Evolutionary conservation across 169 alveolate genomes (phyloP), one percentile per base, ranked within the genome.

Genomic region (Eimeria necatrix): DNA sequence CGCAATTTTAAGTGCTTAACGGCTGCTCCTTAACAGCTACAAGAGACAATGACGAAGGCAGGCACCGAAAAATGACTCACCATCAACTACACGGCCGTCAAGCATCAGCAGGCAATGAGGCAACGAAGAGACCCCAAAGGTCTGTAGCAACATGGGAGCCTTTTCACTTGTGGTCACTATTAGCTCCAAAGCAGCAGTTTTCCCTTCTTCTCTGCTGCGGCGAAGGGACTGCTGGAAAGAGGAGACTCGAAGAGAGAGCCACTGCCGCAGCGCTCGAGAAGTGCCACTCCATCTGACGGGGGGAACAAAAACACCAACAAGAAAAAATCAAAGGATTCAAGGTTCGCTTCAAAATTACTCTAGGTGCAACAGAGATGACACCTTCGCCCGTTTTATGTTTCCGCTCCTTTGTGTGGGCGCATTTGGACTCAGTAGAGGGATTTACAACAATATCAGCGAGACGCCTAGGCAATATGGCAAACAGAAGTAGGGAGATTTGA

Each of bases 261-360:
- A 83, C 91, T 59, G 59, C 91, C 26, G 91, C 91, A 83, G 52
- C 41, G 16, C 91, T 26, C 52, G 56, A 4, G 76, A 83, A n/a
- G 91, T 7, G 76, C 41, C 78, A 83, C 76, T 83, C 91, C 91
- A 83, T 8, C 91, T 83, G 91, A 26, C 9, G 32, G 12, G 20
- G 24, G 41, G 49, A 18, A 80, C 88, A 59, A n/a, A 10, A 18
- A 48, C 70, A 80, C 73, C 32, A 81, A 12, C 48, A 76, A 76
- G 48, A 22, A 56, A 0, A 5, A 20, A 73, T 0, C 84, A 41
- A 32, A 10, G 41, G 41, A 32, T 32, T 32, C 41, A 32, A 32
- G 41, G 2, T 32, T 32, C 41, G 41, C 2, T 2, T 32, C 41
- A 32, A 32, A 32, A 2, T 32, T 0, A 32, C 41, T 32, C 41